Evolutionary conservation across 306 rosid species (phyloP), one percentile per base, ranked within the genome.

Genomic region (Cicer chorassanicum): DNA sequence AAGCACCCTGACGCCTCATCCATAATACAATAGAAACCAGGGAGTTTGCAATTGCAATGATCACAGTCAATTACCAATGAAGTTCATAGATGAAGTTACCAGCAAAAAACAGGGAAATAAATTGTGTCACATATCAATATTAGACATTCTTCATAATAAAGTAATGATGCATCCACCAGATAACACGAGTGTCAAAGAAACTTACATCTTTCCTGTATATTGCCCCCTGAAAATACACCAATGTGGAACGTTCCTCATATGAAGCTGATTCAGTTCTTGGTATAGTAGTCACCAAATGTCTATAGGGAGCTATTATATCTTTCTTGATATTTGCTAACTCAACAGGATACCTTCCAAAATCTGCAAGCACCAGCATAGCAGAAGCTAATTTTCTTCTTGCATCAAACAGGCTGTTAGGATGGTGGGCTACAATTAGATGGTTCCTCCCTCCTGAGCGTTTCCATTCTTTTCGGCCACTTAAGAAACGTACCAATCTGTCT

Each of bases 191-290:
- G 16, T 39, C 49, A 81, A 8, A 70, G 75, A 69, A 78, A 87
- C 99, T 88, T 82, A 94, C 99, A 86, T 91, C 97, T 87, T 94
- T 94, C 76, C 99, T 86, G 84, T 92, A 92, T 75, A 94, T 92
- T 48, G 94, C 97, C 42, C 99, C 99, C 70, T 86, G 93, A 80
- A 94, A 94, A 79, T 88, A 92, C 54, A 83, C 76, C 78, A 94
- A 84, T 40, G 82, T 91, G 66, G 95, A 80, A 68, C 97, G 99
- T 21, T 88, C 77, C 9, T 74, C 79, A 77, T 87, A 94, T 51
- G 97, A 62, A 44, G 89, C 81, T 69, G 99, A 94, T 81, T 85
- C 1, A 39, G 73, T 83, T 66, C 69, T 78, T 70, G 87, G 88
- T 54, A 88, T 72, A 13, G 97, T 87, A 46, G 43, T 19, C 44